Evolutionary conservation across 1,284 basidiomycete genomes (phyloP).

Genomic region (Moesziomyces parantarcticus): DNA sequence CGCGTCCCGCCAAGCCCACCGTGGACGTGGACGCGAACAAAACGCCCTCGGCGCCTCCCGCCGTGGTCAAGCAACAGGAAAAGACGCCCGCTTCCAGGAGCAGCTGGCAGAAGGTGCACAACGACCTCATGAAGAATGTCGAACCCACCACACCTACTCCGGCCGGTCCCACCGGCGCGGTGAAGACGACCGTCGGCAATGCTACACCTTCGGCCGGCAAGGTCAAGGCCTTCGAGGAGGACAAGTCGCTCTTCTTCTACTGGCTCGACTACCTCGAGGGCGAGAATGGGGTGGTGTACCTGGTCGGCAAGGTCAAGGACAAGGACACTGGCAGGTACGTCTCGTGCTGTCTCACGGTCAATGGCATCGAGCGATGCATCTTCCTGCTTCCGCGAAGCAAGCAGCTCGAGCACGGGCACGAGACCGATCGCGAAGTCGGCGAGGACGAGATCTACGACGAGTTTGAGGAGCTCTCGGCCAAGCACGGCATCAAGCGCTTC

Average conservation of each 20-base stretch:
- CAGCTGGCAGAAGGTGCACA: slow-evolving; percentile 56
- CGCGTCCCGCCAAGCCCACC: slow-evolving; percentile 10
- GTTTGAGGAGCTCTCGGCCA: slow-evolving; percentile 81
- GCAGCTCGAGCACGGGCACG: slow-evolving; percentile 71
- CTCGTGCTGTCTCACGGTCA: slow-evolving; percentile 88
- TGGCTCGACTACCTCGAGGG: slow-evolving; percentile 65
- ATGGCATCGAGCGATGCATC: slow-evolving; percentile 89
- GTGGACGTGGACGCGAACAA: slow-evolving; percentile 7
- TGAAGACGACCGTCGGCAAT: slow-evolving; percentile 21
- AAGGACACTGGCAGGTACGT: slow-evolving; percentile 73
- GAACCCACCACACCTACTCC: slow-evolving; percentile 32
- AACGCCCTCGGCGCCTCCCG: slow-evolving; percentile 2
- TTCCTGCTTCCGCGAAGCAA: slow-evolving; percentile 80
- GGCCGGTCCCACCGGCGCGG: slow-evolving; percentile 11
- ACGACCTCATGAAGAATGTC: slow-evolving; percentile 45
- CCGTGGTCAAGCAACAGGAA: slow-evolving; percentile 12
- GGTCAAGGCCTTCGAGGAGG: slow-evolving; percentile 53
- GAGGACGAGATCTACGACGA: slow-evolving; percentile 81
- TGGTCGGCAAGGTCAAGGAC: slow-evolving; percentile 67
- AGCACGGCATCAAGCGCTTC: slow-evolving; percentile 81
- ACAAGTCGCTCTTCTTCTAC: slow-evolving; percentile 63
- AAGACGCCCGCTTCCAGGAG: slow-evolving; percentile 23
- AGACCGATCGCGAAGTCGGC: slow-evolving; percentile 75
- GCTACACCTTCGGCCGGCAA: slow-evolving; percentile 33
- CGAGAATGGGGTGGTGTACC: slow-evolving; percentile 62